Evolutionary conservation across 768 basidiomycete genomes (phyloP).

Genomic region (Cystobasidium ongulense): DNA sequence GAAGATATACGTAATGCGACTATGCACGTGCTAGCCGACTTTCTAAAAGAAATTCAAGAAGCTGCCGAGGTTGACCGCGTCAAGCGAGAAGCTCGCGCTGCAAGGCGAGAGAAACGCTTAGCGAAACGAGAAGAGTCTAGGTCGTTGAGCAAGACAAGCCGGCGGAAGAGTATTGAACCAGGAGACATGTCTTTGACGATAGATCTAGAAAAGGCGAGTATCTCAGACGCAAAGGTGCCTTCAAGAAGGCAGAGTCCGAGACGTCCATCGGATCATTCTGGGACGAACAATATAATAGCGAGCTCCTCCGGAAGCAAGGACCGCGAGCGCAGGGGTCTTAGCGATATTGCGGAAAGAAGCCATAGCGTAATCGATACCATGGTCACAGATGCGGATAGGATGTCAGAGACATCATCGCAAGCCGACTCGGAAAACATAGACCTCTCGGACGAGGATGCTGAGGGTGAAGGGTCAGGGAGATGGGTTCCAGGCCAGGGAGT

Average conservation of each 20-base stretch:
- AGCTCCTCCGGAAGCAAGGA: background rate
- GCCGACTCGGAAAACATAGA: constrained; percentile 37
- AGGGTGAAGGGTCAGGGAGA: constrained; percentile 49
- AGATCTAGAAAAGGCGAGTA: background rate
- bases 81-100: constrained; percentile 40
- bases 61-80: constrained; percentile 65
- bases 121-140: constrained; percentile 48
- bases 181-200: constrained; percentile 3
- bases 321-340: background rate
- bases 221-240: background rate
- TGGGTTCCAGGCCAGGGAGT: constrained; percentile 95
- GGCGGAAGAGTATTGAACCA: constrained; percentile 10
- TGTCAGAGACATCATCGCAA: constrained; percentile 27
- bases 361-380: too few species aligned
- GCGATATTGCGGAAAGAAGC: constrained; percentile 7
- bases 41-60: constrained; percentile 80
- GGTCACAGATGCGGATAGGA: constrained; percentile 30
- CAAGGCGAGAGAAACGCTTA: constrained; percentile 48
- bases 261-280: constrained; percentile 44
- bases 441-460: constrained; percentile 42
- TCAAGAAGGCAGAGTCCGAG: constrained; percentile 48
- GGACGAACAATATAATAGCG: background rate
- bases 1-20: constrained; percentile 87
- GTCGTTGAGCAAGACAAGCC: constrained; percentile 45
- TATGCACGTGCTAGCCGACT: constrained; percentile 75